Conservation (phyloP, 495 filamentous ascomycete species). For the Umbilicaria muhlenbergii region DNA sequence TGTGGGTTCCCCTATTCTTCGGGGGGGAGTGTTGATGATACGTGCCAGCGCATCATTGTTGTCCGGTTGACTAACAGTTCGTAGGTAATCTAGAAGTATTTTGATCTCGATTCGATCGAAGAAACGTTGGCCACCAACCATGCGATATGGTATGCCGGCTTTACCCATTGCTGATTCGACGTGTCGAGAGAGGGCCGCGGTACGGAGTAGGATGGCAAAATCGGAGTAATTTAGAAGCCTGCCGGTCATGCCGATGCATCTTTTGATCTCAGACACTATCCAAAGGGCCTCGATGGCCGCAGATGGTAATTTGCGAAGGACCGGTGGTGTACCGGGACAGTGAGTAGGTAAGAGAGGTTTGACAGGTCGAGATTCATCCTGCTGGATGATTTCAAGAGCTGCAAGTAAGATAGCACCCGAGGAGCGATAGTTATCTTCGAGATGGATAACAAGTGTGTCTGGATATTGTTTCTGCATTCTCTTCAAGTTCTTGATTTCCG, state of each 20-base stretch:
- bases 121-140: conserved; percentile 87
- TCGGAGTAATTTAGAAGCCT: conserved; percentile 58
- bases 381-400: conserved; percentile 79
- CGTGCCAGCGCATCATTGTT: conserved; percentile 80
- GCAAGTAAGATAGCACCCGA: conserved; percentile 74
- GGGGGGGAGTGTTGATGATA: conserved; percentile 71
- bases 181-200: conserved; percentile 65
- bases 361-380: conserved; percentile 64
- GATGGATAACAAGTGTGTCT: conserved; percentile 61
- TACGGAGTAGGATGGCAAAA: conserved; percentile 74
- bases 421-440: conserved; percentile 96
- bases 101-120: conserved; percentile 91
- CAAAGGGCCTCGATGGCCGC: conserved; percentile 66
- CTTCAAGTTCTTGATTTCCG: conserved; percentile 80
- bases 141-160: conserved; percentile 76
- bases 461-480: conserved; percentile 62
- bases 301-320: conserved; percentile 63
- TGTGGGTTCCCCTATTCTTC: conserved; percentile 72
- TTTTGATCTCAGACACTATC: conserved; percentile 75
- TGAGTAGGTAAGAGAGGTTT: conserved; percentile 75
- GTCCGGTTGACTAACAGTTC: conserved; percentile 68
- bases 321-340: conserved; percentile 62
- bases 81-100: conserved; percentile 72
- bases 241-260: conserved; percentile 55
- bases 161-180: conserved; percentile 77